phyloP scores from a whole-genome alignment of 2,329 filamentous ascomycete species.

The Aspergillus viridinutans region DNA sequence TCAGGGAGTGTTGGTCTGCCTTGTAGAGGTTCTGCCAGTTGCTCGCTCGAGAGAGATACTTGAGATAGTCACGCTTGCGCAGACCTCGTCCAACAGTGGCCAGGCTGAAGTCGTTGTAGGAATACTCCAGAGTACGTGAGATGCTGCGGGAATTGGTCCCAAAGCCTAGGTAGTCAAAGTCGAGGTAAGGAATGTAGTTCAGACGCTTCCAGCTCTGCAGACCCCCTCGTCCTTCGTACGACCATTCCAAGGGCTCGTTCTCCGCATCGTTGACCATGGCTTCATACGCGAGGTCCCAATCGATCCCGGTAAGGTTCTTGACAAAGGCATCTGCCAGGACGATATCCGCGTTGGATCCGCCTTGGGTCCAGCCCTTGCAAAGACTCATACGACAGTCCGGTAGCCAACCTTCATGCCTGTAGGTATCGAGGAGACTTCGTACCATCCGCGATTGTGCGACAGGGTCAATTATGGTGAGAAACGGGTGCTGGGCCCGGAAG shows the following conservation, averaged over 20 bases:
- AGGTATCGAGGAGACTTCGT: constrained; percentile 66
- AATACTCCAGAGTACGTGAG: constrained; percentile 70
- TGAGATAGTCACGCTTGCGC: constrained; percentile 52
- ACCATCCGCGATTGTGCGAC: constrained; percentile 60
- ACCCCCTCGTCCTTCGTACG: constrained; percentile 64
- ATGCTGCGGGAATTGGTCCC: constrained; percentile 67
- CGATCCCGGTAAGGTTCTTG: constrained; percentile 62
- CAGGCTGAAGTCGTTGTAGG: constrained; percentile 69
- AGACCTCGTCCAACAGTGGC: constrained; percentile 57
- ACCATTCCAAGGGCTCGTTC: constrained; percentile 66
- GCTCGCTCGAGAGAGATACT: constrained; percentile 55
- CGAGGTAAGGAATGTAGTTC: constrained; percentile 66
- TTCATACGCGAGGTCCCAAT: constrained; percentile 64
- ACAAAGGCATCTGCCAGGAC: constrained; percentile 63
- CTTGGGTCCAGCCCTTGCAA: constrained; percentile 65
- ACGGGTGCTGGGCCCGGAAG: constrained; percentile 64
- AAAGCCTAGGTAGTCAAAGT: constrained; percentile 63
- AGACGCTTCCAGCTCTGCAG: constrained; percentile 66
- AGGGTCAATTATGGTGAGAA: constrained; percentile 65
- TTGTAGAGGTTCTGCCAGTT: constrained; percentile 70
- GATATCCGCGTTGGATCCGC: constrained; percentile 69
- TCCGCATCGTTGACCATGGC: constrained; percentile 69
- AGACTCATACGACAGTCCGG: constrained; percentile 72
- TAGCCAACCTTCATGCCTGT: constrained; percentile 65
- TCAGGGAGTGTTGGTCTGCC: constrained; percentile 54